These are phyloP conservation scores for Chloris gayana DNA, from an alignment of 176 grass and related monocot genomes.

Conservation along the genomic window DNA sequence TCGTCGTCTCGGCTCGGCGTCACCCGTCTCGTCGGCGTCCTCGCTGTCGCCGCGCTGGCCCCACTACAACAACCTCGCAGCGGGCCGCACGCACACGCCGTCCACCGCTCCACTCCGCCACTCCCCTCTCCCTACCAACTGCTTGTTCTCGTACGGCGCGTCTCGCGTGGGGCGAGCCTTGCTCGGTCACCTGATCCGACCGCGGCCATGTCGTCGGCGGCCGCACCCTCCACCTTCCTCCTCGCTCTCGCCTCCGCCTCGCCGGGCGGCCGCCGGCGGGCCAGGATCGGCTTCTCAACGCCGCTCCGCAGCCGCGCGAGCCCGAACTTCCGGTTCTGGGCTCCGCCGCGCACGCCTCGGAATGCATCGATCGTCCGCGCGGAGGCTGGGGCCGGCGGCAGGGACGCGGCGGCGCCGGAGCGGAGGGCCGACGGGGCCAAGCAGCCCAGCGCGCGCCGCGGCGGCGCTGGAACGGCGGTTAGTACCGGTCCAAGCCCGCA, in stretches of 20 bases:
- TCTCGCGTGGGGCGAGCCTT: background rate
- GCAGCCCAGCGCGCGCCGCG: constrained; percentile 22
- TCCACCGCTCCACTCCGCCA: background rate
- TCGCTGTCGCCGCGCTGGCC: constrained; percentile 13
- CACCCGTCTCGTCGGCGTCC: background rate
- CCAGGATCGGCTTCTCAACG: background rate
- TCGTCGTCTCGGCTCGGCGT: background rate
- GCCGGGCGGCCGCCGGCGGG: background rate
- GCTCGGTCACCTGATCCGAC: background rate
- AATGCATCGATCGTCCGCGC: constrained; percentile 5
- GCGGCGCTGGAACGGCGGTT: constrained; percentile 6
- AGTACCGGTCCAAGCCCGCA: background rate
- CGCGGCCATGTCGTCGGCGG: constrained; percentile 40
- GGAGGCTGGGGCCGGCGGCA: background rate
- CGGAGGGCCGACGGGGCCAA: background rate
- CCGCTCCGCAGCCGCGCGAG: background rate
- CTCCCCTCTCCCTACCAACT: background rate
- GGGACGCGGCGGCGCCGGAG: constrained; percentile 7
- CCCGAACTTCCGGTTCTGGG: background rate
- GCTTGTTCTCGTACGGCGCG: background rate
- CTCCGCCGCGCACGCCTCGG: background rate
- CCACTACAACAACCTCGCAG: background rate
- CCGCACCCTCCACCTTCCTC: constrained; percentile 41
- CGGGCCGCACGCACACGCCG: background rate
- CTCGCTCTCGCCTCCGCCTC: constrained; percentile 39